phyloP scores from a whole-genome alignment of 1,284 basidiomycete species.

The Rhodotorula sp. region DNA sequence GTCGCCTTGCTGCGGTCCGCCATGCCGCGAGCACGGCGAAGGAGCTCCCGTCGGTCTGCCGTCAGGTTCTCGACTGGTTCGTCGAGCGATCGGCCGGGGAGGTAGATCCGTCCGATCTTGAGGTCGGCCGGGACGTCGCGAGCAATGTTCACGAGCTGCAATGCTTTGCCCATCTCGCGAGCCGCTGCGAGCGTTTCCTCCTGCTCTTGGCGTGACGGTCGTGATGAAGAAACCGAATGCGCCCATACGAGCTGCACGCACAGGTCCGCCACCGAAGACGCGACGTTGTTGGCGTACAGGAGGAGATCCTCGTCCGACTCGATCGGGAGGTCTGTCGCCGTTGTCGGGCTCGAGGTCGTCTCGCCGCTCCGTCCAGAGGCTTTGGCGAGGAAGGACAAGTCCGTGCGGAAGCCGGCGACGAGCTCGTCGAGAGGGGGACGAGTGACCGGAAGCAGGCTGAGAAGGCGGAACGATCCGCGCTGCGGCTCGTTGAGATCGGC shows the following conservation, averaged over 20 bases:
- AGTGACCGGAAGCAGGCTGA: conserved; percentile 27
- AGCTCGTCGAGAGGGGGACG: conserved; percentile 48
- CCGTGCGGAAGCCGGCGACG: conserved; percentile 50
- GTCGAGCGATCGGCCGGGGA: conserved; percentile 48
- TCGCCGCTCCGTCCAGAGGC: neutral
- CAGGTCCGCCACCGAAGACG: conserved; percentile 52
- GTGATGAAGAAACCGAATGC: conserved; percentile 22
- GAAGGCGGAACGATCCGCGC: conserved; percentile 27
- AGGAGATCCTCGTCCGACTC: conserved; percentile 49
- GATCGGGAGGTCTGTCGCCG: conserved; percentile 45
- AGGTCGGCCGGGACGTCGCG: conserved; percentile 52
- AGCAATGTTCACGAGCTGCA: conserved; percentile 53
- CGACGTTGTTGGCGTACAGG: conserved; percentile 52
- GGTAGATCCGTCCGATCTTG: conserved; percentile 49
- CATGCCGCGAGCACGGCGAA: conserved; percentile 46
- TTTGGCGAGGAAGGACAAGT: conserved; percentile 41
- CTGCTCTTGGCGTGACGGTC: conserved; percentile 2
- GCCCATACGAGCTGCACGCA: conserved; percentile 53
- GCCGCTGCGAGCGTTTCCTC: conserved; percentile 41
- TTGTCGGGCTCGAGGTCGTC: too few relatives aligned
- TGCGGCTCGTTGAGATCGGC: conserved; percentile 18
- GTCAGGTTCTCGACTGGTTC: conserved; percentile 35
- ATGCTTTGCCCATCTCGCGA: conserved; percentile 51
- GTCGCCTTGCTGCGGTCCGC: conserved; percentile 38
- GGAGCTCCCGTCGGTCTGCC: conserved; percentile 43